phyloP scores from a whole-genome alignment of 2,329 filamentous ascomycete genomes.

The Epichloe scottii region DNA sequence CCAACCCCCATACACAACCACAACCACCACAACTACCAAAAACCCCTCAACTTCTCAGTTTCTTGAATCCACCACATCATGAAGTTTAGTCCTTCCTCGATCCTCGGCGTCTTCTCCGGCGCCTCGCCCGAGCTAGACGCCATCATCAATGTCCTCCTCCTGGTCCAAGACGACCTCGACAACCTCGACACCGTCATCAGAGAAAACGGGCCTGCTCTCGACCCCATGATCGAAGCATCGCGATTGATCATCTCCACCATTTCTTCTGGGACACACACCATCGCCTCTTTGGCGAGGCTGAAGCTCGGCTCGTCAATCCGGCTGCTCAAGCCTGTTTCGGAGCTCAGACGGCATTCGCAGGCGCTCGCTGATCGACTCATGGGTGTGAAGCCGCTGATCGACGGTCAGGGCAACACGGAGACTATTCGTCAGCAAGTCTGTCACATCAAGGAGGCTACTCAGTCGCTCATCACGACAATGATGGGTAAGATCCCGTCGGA shows the following conservation, averaged over 20 bases:
- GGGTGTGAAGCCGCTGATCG: background rate
- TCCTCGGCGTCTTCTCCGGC: background rate
- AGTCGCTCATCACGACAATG: background rate
- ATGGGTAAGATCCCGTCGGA: background rate
- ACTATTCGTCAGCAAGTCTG: background rate
- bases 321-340: background rate
- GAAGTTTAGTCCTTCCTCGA: background rate
- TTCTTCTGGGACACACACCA: background rate
- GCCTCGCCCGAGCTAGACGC: background rate
- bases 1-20: background rate
- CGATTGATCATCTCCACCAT: background rate
- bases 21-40: background rate
- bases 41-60: too few species aligned
- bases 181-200: background rate
- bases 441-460: background rate
- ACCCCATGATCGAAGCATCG: background rate
- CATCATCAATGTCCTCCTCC: background rate
- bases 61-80: background rate
- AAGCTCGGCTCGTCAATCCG: background rate
- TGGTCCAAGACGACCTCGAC: background rate
- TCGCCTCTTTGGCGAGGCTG: background rate
- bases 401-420: background rate
- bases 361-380: background rate
- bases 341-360: background rate
- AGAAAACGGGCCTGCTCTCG: background rate